Conservation (phyloP, 805 yeast genomes). For the Kluyveromyces nonfermentans region DNA sequence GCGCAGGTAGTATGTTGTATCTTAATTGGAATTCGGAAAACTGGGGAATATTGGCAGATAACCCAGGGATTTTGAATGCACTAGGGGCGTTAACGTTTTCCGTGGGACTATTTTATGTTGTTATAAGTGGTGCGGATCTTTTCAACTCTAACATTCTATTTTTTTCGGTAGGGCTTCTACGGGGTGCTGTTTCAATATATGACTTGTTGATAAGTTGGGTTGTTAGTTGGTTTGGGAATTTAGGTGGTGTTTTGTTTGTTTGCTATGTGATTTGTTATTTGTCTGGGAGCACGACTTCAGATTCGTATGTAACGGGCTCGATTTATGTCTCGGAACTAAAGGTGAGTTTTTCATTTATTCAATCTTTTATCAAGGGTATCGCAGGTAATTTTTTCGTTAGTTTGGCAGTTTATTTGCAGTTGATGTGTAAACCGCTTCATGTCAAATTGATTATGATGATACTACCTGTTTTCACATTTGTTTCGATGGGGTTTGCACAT, state of each 20-base stretch:
- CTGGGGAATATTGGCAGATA: constrained; percentile 32
- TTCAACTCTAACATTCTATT: constrained; percentile 68
- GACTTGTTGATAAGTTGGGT: constrained; percentile 60
- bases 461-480: constrained; percentile 69
- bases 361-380: constrained; percentile 58
- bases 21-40: constrained; percentile 45
- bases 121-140: constrained; percentile 64
- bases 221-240: constrained; percentile 57
- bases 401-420: constrained; percentile 64
- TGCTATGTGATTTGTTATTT: constrained; percentile 53
- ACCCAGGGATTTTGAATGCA: constrained; percentile 46
- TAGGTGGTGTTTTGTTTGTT: constrained; percentile 56
- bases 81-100: constrained; percentile 58
- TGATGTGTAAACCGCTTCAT: constrained; percentile 72
- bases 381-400: constrained; percentile 75
- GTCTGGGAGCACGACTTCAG: constrained; percentile 39
- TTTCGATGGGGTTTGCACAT: constrained; percentile 70
- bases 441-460: constrained; percentile 57
- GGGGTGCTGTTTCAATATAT: constrained; percentile 59
- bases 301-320: constrained; percentile 40
- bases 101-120: constrained; percentile 67
- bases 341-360: constrained; percentile 41
- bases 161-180: constrained; percentile 55
- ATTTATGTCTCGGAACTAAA: constrained; percentile 35
- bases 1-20: constrained; percentile 66